Evolutionary conservation across 2,329 filamentous ascomycete genomes (phyloP), one percentile per base, ranked within the genome.

Genomic region (Chrysoporthe puriensis): DNA sequence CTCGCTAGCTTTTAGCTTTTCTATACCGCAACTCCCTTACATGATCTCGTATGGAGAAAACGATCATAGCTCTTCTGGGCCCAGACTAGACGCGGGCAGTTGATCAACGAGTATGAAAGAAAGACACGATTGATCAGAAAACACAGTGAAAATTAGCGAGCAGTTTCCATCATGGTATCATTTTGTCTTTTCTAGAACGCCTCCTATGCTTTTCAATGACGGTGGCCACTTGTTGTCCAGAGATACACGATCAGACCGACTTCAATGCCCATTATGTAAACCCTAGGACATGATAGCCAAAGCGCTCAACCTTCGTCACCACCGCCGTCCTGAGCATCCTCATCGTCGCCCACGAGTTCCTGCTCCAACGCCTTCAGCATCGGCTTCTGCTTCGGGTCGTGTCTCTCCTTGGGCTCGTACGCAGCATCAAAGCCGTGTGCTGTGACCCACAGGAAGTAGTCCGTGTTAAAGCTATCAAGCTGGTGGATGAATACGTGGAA

Each of bases 401-500:
- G 78, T 34, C 78, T 79, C n/a, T 80, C 80, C 1, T 73, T 73
- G 40, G 80, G 77, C 70, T 82, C 79, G 70, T 85, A 84, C 0
- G 89, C 87, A 7, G 86, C 89, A 50, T 86, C 80, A 58, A 93
- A 82, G 3, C 91, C 91, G 9, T 86, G 87, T 0, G 90, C 90
- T 0, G 90, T 92, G 61, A 92, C 82, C 85, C 91, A 94, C 59
- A 93, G 81, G 81, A 93, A 94, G 75, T 89, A 89, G 73, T 90
- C 87, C 13, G 86, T 87, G 71, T 86, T 86, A 79, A 90, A 93
- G 76, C 90, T 89, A 76, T 94, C 91, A 68, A 94, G 86, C 78
- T 94, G 91, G 76, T 92, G 89, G 81, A 93, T 93, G 79, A 93
- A 94, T 52, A 87, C 84, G 73, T 91, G 89, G 79, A 94, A 94